Base-by-base conservation (phyloP, 768 basidiomycete species). In the Lentinula aciculospora region DNA sequence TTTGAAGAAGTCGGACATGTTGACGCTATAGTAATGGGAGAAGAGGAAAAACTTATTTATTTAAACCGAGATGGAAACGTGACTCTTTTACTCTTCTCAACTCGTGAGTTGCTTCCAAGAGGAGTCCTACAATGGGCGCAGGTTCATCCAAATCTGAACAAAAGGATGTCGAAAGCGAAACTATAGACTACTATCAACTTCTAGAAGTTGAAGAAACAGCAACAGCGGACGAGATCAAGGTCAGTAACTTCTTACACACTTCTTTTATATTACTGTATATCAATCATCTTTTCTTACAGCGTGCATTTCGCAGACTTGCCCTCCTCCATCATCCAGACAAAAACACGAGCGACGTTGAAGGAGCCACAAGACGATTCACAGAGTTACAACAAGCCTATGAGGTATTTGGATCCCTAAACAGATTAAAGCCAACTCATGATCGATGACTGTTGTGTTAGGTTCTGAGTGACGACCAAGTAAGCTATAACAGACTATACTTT, bases 351-450 rank as follows among this genome's bases (percentile, higher is more conserved):
- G 86, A 96, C 64, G 69, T 89, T 3, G 92, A 96, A 61, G 92
- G 83, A 36, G 85, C 97, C 0, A 98, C 94, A 0, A 76, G 88
- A 63, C 81, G 88, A 12, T 99, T 98, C 67, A 88, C 95, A 1
- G 73, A 81, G 17, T 72, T 99, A 7, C 97, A 98, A 65, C 92
- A 96, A 66, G 97, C 97, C 3, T 98, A 98, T 66, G 97, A 98
- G 80, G 94, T 90, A 25, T 17, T 27, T 56, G 23, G 60, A 28
- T 4, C 57, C 32, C 42, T 10, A 21, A 28, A 25, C 57, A 23
- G n/a, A 21, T 15, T 25, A 29, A 53, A 44, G 19, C 10, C 25
- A 54, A 28, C 60, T 25, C 5, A 57, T 46, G 46, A 28, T 13
- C 15, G 17, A 39, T 54, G 59, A 47, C 46, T 36, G 40, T 37